Base-by-base conservation (phyloP, 2,329 filamentous ascomycete species). In the Ustulina deusta region DNA sequence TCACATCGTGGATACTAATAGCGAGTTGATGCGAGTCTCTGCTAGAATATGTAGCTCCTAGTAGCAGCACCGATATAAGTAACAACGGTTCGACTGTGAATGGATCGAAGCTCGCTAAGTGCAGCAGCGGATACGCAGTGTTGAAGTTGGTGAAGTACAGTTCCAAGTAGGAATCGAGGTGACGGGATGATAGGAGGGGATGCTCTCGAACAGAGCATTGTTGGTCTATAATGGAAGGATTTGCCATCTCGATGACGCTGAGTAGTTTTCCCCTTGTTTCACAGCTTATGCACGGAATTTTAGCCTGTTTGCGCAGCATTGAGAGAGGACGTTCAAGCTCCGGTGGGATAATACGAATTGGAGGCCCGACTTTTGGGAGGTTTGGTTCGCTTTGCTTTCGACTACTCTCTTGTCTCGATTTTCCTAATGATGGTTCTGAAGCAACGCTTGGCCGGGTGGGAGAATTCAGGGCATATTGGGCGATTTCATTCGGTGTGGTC, bases 81-180 rank as follows among this genome's bases (percentile, higher is more conserved):
- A 89, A 79, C 0, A 89, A 76, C 0, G 86, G 81, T 29, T 90
- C 84, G 0, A 82, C 79, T 2, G 79, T 74, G 7, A 78, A 80
- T 0, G 85, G 81, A 49, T 86, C 80, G 72, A 90, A 90, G 0
- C 87, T 89, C 1, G 86, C 79, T 69, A 84, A 80, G 66, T 90
- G 87, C 9, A 90, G 82, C 1, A 90, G 78, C 0, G 88, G 88
- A 69, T 90, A 90, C 0, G 84, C 81, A 0, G 83, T 82, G 73
- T 90, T 90, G 77, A 90, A 90, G 2, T 84, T 82, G 0, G 82
- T 83, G 75, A 90, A 90, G 77, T 86, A 90, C 1, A 90, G 77
- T 66, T 89, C 85, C 44, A 83, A 82, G 73, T 88, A 90, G 2
- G 79, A 81, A 70, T 89, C 86, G 9, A 90, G 77, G 0, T 84